Evolutionary conservation across 23 red algal genomes (phyloP).

Genomic region (Agarophyton chilense): DNA sequence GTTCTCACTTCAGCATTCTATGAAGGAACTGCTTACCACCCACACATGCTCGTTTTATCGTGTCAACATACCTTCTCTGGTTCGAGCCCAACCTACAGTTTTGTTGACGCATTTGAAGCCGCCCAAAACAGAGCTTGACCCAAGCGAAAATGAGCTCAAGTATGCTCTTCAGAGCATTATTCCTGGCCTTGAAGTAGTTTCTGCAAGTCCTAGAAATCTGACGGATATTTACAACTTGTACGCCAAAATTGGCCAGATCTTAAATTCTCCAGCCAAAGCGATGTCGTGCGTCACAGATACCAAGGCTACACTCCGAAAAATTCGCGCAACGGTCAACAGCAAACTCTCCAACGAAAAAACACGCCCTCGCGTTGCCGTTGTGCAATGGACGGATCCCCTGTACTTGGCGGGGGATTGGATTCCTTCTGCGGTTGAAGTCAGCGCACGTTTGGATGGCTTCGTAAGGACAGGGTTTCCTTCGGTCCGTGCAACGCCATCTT

Average conservation of each 20-base stretch:
- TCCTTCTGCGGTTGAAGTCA: slow-evolving; percentile 38
- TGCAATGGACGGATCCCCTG: slow-evolving; percentile 72
- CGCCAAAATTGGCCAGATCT: neutral
- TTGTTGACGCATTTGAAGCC: slow-evolving; percentile 62
- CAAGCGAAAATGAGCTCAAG: slow-evolving; percentile 13
- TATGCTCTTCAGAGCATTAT: slow-evolving; percentile 8
- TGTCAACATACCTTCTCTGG: slow-evolving; percentile 20
- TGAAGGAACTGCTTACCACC: slow-evolving; percentile 23
- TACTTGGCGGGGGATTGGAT: slow-evolving; percentile 77
- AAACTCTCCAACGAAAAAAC: neutral
- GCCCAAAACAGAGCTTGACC: slow-evolving; percentile 9
- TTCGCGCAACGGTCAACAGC: neutral
- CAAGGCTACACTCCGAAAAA: neutral
- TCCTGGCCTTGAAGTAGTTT: slow-evolving; percentile 19
- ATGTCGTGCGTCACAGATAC: neutral
- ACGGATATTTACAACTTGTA: slow-evolving; percentile 13
- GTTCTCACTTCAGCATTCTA: slow-evolving; percentile 8
- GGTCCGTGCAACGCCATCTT: neutral
- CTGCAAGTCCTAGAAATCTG: slow-evolving; percentile 15
- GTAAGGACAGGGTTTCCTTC: slow-evolving; percentile 55
- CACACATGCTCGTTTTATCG: slow-evolving; percentile 72
- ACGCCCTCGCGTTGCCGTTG: slow-evolving; percentile 38
- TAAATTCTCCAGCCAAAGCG: neutral
- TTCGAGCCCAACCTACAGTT: slow-evolving; percentile 24
- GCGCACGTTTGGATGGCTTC: slow-evolving; percentile 2